These are phyloP conservation scores for Paracorniculantispora psalliotae DNA, from an alignment of 2,329 filamentous ascomycete genomes.

Conservation along the genomic window DNA sequence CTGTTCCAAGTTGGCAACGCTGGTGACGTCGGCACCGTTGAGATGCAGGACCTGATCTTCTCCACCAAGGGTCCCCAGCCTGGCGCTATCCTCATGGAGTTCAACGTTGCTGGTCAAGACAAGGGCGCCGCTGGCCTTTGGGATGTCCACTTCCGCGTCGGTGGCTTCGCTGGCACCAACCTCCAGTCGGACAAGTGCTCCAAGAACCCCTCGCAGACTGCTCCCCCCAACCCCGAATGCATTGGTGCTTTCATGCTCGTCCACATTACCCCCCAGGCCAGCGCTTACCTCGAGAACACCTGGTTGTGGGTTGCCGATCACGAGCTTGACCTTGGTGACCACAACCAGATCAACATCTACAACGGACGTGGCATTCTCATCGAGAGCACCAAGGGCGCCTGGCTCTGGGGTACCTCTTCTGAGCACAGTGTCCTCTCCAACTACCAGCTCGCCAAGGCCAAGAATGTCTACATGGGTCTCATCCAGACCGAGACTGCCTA, in stretches of 20 bases:
- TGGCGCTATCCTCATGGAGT: constrained; percentile 86
- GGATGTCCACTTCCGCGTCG: constrained; percentile 94
- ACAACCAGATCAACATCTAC: constrained; percentile 80
- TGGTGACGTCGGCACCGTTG: constrained; percentile 73
- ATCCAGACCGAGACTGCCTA: constrained; percentile 90
- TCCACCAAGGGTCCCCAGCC: constrained; percentile 77
- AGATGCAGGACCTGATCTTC: constrained; percentile 85
- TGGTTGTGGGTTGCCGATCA: constrained; percentile 93
- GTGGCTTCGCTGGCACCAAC: constrained; percentile 77
- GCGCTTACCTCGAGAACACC: constrained; percentile 79
- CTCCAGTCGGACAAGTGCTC: constrained; percentile 75
- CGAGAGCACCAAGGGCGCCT: constrained; percentile 68
- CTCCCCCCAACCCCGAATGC: constrained; percentile 61
- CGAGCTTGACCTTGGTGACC: constrained; percentile 70
- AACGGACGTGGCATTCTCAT: constrained; percentile 80
- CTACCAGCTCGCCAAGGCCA: constrained; percentile 75
- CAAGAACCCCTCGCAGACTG: constrained; percentile 64
- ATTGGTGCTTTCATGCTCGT: constrained; percentile 68
- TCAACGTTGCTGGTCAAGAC: constrained; percentile 69
- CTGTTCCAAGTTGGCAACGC: constrained; percentile 78
- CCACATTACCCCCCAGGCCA: constrained; percentile 57
- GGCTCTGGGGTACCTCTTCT: constrained; percentile 73
- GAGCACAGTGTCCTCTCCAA: constrained; percentile 69
- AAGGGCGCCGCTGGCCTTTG: constrained; percentile 76
- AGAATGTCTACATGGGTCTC: constrained; percentile 74